These are phyloP conservation scores for Catenaria anguillulae DNA, from an alignment of 371 early-diverging fungal species.

Conservation along the genomic window DNA sequence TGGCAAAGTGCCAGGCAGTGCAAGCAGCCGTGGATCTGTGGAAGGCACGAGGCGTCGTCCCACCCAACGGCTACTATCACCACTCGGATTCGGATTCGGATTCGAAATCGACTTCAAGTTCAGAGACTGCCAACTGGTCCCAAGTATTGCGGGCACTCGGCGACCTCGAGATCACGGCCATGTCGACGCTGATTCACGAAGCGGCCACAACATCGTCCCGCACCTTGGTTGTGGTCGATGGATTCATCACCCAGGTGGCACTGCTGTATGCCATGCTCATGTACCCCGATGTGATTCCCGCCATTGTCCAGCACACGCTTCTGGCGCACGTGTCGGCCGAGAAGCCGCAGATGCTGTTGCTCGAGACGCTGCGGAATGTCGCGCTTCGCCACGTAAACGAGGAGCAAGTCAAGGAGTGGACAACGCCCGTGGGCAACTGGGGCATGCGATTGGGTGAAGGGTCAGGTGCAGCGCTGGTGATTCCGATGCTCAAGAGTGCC, in stretches of 20 bases:
- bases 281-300: conserved; percentile 9
- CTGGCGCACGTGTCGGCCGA: conserved; percentile 12
- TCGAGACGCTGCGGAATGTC: background rate
- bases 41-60: too few relatives aligned
- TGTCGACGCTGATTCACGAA: conserved; percentile 12
- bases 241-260: conserved; percentile 15
- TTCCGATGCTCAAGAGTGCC: conserved; percentile 13
- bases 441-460: conserved; percentile 17
- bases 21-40: conserved; percentile 7
- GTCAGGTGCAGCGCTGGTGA: conserved; percentile 18
- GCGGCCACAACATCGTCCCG: background rate
- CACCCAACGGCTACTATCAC: too few relatives aligned
- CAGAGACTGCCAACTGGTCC: background rate
- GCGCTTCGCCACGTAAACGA: background rate
- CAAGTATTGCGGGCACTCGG: background rate
- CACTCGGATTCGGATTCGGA: background rate
- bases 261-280: conserved; percentile 11
- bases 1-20: conserved; percentile 10
- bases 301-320: conserved; percentile 7
- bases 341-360: conserved; percentile 3
- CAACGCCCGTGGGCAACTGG: conserved; percentile 10
- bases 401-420: background rate
- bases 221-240: conserved; percentile 12
- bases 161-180: conserved; percentile 16
- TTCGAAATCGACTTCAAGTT: too few relatives aligned